Evolutionary conservation across 257 asterid genomes (phyloP).

Genomic region (Linaria vulgaris): DNA sequence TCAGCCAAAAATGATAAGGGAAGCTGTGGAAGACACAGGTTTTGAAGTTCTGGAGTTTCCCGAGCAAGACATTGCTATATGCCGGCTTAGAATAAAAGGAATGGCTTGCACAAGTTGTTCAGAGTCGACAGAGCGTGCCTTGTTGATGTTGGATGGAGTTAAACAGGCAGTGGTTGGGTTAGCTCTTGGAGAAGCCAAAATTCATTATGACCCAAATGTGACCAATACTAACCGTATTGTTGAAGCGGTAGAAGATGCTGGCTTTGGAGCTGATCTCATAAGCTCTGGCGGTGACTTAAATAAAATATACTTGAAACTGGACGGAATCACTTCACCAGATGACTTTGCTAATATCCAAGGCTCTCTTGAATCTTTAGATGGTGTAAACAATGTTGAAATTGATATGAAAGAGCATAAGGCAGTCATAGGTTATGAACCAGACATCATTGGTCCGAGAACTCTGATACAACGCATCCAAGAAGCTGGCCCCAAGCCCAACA

Average conservation of each 20-base stretch:
- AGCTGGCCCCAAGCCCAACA: slow-evolving; percentile 55
- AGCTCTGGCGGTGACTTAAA: slow-evolving; percentile 75
- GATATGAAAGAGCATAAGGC: slow-evolving; percentile 52
- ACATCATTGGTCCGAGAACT: slow-evolving; percentile 87
- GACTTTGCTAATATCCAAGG: slow-evolving; percentile 51
- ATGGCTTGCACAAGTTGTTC: slow-evolving; percentile 99
- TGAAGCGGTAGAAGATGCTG: slow-evolving; percentile 86
- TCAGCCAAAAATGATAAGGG: slow-evolving; percentile 78
- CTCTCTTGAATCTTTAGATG: slow-evolving; percentile 68
- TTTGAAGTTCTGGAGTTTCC: slow-evolving; percentile 88
- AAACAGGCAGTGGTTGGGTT: slow-evolving; percentile 95
- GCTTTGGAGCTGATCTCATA: slow-evolving; percentile 85
- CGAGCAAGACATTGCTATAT: slow-evolving; percentile 82
- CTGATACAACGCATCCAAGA: slow-evolving; percentile 66
- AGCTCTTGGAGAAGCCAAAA: slow-evolving; percentile 98
- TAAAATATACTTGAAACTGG: slow-evolving; percentile 71
- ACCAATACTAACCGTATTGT: slow-evolving; percentile 52
- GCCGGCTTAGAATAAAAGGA: slow-evolving; percentile 83
- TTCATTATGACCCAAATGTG: slow-evolving; percentile 86
- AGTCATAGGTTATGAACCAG: slow-evolving; percentile 71
- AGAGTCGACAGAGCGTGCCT: slow-evolving; percentile 89
- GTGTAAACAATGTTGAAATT: slow-evolving; percentile 70
- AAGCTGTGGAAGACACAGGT: slow-evolving; percentile 92
- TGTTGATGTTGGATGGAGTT: slow-evolving; percentile 77
- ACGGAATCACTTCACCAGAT: slow-evolving; percentile 58